These are phyloP conservation scores for Diaporthe vexans DNA, from an alignment of 2,329 filamentous ascomycete genomes.

Conservation along the genomic window DNA sequence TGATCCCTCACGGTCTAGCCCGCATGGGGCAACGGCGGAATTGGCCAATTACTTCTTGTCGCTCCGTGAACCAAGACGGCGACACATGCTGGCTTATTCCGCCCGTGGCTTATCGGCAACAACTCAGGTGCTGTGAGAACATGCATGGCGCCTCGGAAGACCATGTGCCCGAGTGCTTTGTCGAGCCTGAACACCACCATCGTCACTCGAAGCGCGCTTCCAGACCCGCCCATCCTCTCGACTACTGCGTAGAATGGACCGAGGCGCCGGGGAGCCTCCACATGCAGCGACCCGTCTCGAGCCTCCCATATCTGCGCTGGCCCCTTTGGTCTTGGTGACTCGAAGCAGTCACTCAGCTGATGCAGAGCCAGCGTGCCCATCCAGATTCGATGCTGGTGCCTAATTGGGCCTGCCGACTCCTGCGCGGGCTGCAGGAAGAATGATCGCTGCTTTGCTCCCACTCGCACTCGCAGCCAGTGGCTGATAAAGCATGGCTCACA, in stretches of 20 bases:
- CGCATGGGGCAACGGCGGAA: neutral
- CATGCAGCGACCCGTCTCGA: conserved; percentile 9
- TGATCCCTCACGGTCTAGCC: conserved; percentile 14
- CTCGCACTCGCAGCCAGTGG: neutral
- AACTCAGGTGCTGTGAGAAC: neutral
- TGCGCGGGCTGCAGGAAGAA: conserved; percentile 22
- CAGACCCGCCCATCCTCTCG: conserved; percentile 10
- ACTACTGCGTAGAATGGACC: neutral
- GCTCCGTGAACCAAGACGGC: conserved; percentile 1
- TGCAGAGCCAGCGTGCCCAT: conserved; percentile 9
- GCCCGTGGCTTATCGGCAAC: conserved; percentile 4
- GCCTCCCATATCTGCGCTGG: neutral
- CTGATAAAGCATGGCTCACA: conserved; percentile 22
- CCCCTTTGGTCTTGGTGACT: neutral
- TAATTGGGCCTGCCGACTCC: conserved; percentile 5
- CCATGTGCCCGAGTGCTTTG: neutral
- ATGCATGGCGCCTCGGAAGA: conserved; percentile 1
- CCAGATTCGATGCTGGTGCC: conserved; percentile 31
- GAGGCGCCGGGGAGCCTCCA: conserved; percentile 20
- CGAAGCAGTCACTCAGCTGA: conserved; percentile 22
- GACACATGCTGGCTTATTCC: neutral
- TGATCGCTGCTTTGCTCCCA: conserved; percentile 11
- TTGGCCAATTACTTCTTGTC: conserved; percentile 24
- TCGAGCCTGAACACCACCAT: conserved; percentile 2
- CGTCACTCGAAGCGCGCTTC: neutral